Evolutionary conservation across 805 yeast genomes (phyloP).

Genomic region (Suhomyces canberraensis): DNA sequence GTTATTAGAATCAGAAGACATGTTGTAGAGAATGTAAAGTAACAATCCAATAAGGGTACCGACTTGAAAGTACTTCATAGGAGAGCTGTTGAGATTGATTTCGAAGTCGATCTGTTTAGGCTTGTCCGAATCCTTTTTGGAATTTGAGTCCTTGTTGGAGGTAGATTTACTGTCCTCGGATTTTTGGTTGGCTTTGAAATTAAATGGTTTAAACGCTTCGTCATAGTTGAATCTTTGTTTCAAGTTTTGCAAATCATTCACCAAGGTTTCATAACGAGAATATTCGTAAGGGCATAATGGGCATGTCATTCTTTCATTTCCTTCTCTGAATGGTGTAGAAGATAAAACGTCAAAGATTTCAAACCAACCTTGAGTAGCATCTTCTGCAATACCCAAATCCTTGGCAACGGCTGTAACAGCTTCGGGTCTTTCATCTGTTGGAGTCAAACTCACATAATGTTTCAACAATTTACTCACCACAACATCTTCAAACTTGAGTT

Average conservation of each 20-base stretch:
- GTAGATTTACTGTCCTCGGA: conserved; percentile 3
- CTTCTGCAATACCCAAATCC: conserved; percentile 10
- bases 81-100: conserved; percentile 21
- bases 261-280: conserved; percentile 13
- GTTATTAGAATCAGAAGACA: conserved; percentile 17
- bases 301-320: conserved; percentile 17
- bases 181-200: conserved; percentile 5
- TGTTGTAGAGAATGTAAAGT: conserved; percentile 18
- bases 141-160: conserved; percentile 1
- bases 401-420: conserved; percentile 10
- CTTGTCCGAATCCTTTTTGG: conserved; percentile 12
- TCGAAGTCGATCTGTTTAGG: conserved; percentile 19
- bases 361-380: conserved; percentile 26
- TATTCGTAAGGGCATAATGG: conserved; percentile 30
- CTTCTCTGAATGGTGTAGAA: conserved; percentile 23
- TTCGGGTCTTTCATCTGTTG: conserved; percentile 12
- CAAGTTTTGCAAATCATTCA: conserved; percentile 9
- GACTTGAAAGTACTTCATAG: conserved; percentile 27
- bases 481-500: conserved; percentile 24
- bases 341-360: conserved; percentile 26
- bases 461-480: conserved; percentile 21
- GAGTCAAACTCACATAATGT: conserved; percentile 12
- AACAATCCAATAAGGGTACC: conserved; percentile 31
- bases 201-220: conserved; percentile 4
- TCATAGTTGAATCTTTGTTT: conserved; percentile 7